phyloP scores from a whole-genome alignment of 2,329 filamentous ascomycete species.

The Aspergillus ochraceoroseus region DNA sequence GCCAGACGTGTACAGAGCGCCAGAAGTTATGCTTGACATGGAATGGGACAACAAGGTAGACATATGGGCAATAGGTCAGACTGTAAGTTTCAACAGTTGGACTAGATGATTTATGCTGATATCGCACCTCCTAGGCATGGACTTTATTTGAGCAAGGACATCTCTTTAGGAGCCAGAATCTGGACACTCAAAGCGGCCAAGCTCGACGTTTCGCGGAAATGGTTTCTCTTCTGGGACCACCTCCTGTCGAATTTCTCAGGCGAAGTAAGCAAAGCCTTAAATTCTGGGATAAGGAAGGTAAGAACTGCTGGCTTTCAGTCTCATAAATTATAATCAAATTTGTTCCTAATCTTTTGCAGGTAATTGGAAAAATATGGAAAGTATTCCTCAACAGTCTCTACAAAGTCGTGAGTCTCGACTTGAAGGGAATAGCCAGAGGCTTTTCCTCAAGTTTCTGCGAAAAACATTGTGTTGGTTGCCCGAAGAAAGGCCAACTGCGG shows the following conservation, averaged over 20 bases:
- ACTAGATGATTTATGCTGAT: slow-evolving; percentile 7
- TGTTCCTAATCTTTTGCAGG: slow-evolving; percentile 23
- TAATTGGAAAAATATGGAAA: slow-evolving; percentile 23
- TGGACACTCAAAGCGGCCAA: slow-evolving; percentile 25
- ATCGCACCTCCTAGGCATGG: slow-evolving; percentile 29
- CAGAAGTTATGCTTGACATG: slow-evolving; percentile 42
- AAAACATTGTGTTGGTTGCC: slow-evolving; percentile 30
- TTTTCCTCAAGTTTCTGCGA: slow-evolving; percentile 27
- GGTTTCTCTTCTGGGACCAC: slow-evolving; percentile 39
- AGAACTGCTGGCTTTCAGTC: neutral
- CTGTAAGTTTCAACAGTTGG: slow-evolving; percentile 34
- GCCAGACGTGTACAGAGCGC: slow-evolving; percentile 22
- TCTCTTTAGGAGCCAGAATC: slow-evolving; percentile 30
- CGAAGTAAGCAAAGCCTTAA: slow-evolving; percentile 26
- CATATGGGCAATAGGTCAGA: slow-evolving; percentile 47
- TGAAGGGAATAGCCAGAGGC: slow-evolving; percentile 18
- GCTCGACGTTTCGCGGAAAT: slow-evolving; percentile 45
- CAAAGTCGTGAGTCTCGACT: slow-evolving; percentile 26
- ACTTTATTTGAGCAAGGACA: slow-evolving; percentile 42
- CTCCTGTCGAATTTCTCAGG: slow-evolving; percentile 32
- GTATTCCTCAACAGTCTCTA: slow-evolving; percentile 25
- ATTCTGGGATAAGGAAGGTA: slow-evolving; percentile 38
- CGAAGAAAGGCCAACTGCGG: slow-evolving; percentile 22
- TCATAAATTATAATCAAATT: too few relatives aligned
- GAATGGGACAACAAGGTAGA: slow-evolving; percentile 44